Base-by-base conservation (phyloP, 108 stramenopile species). In the Stephanodiscus triporus region DNA sequence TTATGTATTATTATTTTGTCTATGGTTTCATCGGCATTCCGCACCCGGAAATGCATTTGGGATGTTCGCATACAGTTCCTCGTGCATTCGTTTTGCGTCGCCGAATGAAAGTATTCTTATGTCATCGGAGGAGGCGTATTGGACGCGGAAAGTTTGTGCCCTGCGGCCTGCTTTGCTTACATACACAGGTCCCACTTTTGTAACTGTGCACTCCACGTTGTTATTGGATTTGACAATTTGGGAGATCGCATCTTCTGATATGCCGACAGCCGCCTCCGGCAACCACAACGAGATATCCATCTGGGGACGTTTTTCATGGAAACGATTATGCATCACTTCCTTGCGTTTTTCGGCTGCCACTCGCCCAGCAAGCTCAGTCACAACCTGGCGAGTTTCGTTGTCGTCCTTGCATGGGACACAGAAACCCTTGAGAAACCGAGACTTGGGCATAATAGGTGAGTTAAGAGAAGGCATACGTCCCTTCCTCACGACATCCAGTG, bases 341-440 rank as follows among this genome's bases (percentile, higher is more conserved):
- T 85, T 79, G 10, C 88, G 73, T 17, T 34, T 68, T 30, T 54
- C 65, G 26, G 84, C 75, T 37, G 86, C 82, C 23, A 50, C 61
- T n/a, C 78, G 59, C 8, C 88, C 88, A 23, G 86, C 43, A 27
- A 89, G 65, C 1, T 54, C 20, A 5, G 68, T 70, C 16, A 89
- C 57, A 0, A 53, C 13, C 22, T 54, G 22, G 19, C 75, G 64
- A 30, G 78, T 48, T 2, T 22, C 38, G 0, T 37, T 6, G 22
- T 67, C 66, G 57, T 89, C 88, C 27, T 72, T 77, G 16, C 86
- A 64, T 23, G 88, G 86, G 14, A 89, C 79, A 8, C 60, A 61
- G 62, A 89, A 85, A 42, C 78, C 65, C 48, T 55, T 76, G 57
- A 78, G 37, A 47, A 70, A 70, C 1, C 66, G 51, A 40, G 70